Base-by-base conservation (phyloP, 139 green algal genomes). In the Eudorina sp. region DNA sequence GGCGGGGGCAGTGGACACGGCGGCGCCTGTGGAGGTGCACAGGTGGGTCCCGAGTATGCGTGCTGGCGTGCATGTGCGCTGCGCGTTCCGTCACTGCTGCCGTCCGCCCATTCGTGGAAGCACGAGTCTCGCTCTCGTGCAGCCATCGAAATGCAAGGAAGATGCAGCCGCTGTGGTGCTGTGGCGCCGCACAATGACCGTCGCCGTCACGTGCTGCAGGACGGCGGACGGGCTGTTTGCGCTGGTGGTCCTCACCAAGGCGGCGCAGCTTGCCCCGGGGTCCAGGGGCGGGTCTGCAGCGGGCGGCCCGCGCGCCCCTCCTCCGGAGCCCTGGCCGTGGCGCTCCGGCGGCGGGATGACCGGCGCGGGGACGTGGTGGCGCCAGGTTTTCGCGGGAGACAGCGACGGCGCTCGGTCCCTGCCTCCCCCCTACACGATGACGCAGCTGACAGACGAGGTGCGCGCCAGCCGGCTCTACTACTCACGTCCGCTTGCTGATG, bases 221-320 rank as follows among this genome's bases (percentile, higher is more conserved):
- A 87, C 81, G 6, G 45, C 62, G 31, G 81, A 87, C 64, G 81
- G 81, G 25, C 64, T 69, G 18, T 68, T 79, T 21, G 81, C n/a
- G 45, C 29, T 87, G 43, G 41, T 87, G 66, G 14, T 53, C 8
- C 81, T 87, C 9, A 78, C 81, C 25, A 87, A 87, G 41, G 80
- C 62, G 43, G 16, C 5, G 40, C 36, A 74, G 53, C 73, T 4
- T 21, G 25, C 9, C 25, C 27, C 19, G 0, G 23, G 48, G 23
- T 36, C 29, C 11, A 43, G 46, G 8, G 23, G 8, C 40, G 23
- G n/a, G n/a, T 34, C 25, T 23, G 19, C 38, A 38, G 41, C 74
- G 13, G n/a, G 23, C 31, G 53, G 23, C 36, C n/a, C 29, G 13
- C 43, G 45, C 14, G 27, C 62, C n/a, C 1, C 21, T 43, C 19